Percentiles rank a stretch among this genome's conserved stretches.
Conservation (phyloP, 2,329 filamentous ascomycete species). For the Neopestalotiopsis clavispora region DNA sequence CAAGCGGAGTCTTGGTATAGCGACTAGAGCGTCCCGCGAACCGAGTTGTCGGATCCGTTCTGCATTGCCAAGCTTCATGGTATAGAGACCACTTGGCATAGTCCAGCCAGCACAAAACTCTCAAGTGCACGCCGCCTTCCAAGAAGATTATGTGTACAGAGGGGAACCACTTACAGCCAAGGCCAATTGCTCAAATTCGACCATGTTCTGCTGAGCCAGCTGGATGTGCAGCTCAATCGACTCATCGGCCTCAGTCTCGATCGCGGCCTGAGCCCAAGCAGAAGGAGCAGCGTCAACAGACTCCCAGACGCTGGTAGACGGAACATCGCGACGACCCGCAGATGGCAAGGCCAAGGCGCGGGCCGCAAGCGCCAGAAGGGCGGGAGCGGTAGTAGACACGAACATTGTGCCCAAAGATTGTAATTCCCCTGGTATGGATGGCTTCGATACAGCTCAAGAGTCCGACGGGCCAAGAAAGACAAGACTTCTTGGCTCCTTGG, state of each 20-base stretch:
- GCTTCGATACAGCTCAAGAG: background rate
- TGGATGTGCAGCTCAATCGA: conserved; percentile 12
- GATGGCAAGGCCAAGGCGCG: conserved; percentile 14
- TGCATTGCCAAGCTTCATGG: background rate
- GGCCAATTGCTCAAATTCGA: conserved; percentile 7
- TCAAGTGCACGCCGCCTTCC: too few relatives aligned
- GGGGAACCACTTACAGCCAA: background rate
- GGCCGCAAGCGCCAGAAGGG: conserved; percentile 15
- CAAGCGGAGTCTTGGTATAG: background rate
- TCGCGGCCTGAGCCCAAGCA: conserved; percentile 4
- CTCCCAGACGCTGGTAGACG: conserved; percentile 9
- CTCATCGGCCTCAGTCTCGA: background rate
- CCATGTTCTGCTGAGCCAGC: conserved; percentile 15
- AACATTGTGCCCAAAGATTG: conserved; percentile 10
- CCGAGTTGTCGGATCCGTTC: background rate
- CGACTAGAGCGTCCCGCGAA: background rate
- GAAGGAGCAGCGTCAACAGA: conserved; percentile 8
- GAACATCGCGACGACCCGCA: background rate
- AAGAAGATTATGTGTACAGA: too few relatives aligned
- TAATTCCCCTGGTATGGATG: background rate
- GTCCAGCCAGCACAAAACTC: background rate
- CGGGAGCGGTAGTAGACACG: conserved; percentile 3
- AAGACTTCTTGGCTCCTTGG: conserved; percentile 15
- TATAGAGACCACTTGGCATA: background rate
- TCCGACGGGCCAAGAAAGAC: conserved; percentile 12